Base-by-base conservation (phyloP, 768 basidiomycete species). In the Mycena galopus region DNA sequence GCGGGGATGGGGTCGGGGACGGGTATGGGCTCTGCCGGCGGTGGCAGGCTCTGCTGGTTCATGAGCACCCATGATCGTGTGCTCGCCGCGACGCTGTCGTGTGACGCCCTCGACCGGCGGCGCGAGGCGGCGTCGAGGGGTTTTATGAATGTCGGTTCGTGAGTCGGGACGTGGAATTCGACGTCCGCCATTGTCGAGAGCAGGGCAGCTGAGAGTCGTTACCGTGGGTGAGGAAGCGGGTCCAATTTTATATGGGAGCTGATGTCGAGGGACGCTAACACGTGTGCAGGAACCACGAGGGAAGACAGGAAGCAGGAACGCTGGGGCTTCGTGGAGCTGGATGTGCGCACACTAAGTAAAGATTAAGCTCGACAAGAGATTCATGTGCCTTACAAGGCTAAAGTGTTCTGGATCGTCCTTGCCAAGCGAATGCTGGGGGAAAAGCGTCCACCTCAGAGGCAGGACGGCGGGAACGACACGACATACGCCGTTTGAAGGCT, bases 41-140 rank as follows among this genome's bases (percentile, higher is more conserved):
- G 74, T 1, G 74, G 74, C 19, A 67, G 67, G 56, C 53, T 72
- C 27, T 68, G 60, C 25, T 59, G 57, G 23, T 63, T 75, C 72
- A 69, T 72, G 37, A 75, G 47, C 4, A 75, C 71, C 74, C 74
- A 75, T 12, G 74, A 75, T n/a, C 74, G 74, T 11, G 71, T 72
- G 59, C 74, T 75, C 27, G 60, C 74, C 16, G 74, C 71, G 33
- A 71, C 74, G 39, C 71, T 75, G 27, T 75, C 67, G 35, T 67
- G 66, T n/a, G 72, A 73, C 4, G 57, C 57, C 5, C 67, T 70
- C 11, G 73, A 72, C 11, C 67, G 67, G 0, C 67, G 74, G 42
- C 55, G 71, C 23, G 74, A 72, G 2, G 62, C 50, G 30, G 57
- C 35, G 29, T 68, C 72, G 35, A 73, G 66, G 11, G 72, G 66